phyloP scores from a whole-genome alignment of 257 asterid genomes.

The Anisodus acutangulus region DNA sequence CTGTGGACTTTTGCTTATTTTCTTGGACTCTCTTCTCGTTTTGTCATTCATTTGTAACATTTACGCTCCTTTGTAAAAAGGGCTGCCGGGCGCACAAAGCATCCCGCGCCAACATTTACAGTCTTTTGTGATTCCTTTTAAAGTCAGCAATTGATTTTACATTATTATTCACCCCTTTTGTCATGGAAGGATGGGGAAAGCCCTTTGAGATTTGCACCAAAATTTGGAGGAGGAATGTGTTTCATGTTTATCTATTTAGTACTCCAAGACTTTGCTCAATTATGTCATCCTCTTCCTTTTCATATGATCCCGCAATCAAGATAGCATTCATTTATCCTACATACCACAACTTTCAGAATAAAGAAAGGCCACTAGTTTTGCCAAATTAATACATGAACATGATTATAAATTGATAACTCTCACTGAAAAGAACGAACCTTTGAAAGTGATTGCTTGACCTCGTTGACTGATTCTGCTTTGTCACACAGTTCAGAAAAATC shows the following conservation, averaged over 20 bases:
- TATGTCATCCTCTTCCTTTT: not conserved
- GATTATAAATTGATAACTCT: not conserved
- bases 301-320: not conserved
- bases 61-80: not conserved
- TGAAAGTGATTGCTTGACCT: constrained; percentile 72
- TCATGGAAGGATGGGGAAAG: not conserved
- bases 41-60: not conserved
- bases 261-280: not conserved
- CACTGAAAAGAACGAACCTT: constrained; percentile 55
- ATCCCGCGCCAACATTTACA: not conserved
- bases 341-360: not conserved
- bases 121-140: not conserved
- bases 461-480: constrained; percentile 63
- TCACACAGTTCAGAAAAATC: constrained; percentile 71
- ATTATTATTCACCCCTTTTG: not conserved
- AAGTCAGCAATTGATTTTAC: constrained; percentile 13
- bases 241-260: not conserved
- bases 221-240: not conserved
- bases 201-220: not conserved
- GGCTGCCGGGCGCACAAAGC: not conserved
- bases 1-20: not conserved
- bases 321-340: not conserved
- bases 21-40: not conserved
- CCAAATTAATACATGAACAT: constrained; percentile 10
- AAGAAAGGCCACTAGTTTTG: not conserved